phyloP scores from a whole-genome alignment of 2,329 filamentous ascomycete species.

The Arthrobotrys sphaeroides region DNA sequence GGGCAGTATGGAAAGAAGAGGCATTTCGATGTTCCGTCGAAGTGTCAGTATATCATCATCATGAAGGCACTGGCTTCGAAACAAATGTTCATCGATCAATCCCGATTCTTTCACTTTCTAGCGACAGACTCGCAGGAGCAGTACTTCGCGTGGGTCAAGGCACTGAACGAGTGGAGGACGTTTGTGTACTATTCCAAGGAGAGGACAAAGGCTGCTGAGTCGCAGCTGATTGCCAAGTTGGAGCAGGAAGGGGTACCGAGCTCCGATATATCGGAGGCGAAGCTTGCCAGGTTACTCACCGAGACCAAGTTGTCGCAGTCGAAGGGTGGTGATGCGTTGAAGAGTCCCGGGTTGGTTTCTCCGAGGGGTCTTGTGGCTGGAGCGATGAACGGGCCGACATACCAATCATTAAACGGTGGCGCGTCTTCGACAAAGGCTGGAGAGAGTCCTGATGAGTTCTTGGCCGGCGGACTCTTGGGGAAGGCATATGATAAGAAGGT shows the following conservation, averaged over 20 bases:
- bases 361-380: slow-evolving; percentile 13
- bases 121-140: slow-evolving; percentile 50
- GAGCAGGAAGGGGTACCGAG: slow-evolving; percentile 31
- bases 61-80: slow-evolving; percentile 44
- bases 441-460: slow-evolving; percentile 7
- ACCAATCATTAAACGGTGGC: slow-evolving; percentile 15
- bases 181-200: slow-evolving; percentile 31
- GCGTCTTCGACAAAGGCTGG: slow-evolving; percentile 2
- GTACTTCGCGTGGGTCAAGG: slow-evolving; percentile 46
- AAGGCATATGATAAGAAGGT: slow-evolving; percentile 46
- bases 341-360: slow-evolving; percentile 33
- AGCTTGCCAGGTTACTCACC: slow-evolving; percentile 42
- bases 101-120: slow-evolving; percentile 47
- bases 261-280: slow-evolving; percentile 36
- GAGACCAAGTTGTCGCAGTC: slow-evolving; percentile 37
- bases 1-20: slow-evolving; percentile 51
- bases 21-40: slow-evolving; percentile 41
- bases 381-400: slow-evolving; percentile 22
- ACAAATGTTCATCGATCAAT: slow-evolving; percentile 50
- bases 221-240: slow-evolving; percentile 36
- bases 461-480: slow-evolving; percentile 29
- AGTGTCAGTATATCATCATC: slow-evolving; percentile 51
- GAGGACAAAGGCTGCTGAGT: slow-evolving; percentile 30
- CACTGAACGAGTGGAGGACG: slow-evolving; percentile 41
- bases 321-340: slow-evolving; percentile 19